These are phyloP conservation scores for Triangularia verruculosa DNA, from an alignment of 2,329 filamentous ascomycete genomes.

Conservation along the genomic window DNA sequence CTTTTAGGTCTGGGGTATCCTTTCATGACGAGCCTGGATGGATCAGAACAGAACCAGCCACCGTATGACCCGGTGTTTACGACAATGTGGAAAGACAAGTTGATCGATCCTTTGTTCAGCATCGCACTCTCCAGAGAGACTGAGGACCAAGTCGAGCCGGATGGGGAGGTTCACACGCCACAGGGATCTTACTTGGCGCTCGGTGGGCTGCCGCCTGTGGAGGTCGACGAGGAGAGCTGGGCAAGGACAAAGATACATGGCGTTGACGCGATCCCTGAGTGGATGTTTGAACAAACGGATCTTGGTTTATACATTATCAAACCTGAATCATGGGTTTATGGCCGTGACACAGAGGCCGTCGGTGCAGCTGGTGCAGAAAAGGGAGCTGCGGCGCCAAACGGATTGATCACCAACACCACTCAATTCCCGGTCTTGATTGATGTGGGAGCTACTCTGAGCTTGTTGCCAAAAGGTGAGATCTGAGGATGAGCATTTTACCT, in stretches of 20 bases:
- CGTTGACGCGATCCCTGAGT: constrained; percentile 23
- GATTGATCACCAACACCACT: constrained; percentile 26
- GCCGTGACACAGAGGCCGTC: constrained; percentile 11
- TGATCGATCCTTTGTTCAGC: constrained; percentile 45
- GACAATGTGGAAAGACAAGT: constrained; percentile 43
- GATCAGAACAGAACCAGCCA: constrained; percentile 25
- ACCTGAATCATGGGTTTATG: constrained; percentile 29
- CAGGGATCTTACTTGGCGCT: constrained; percentile 46
- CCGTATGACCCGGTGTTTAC: constrained; percentile 50
- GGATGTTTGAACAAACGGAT: constrained; percentile 22
- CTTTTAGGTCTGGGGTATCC: constrained; percentile 51
- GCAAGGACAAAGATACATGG: constrained; percentile 28
- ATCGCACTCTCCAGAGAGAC: constrained; percentile 41
- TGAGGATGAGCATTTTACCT: background rate
- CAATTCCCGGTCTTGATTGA: constrained; percentile 31
- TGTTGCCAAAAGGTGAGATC: constrained; percentile 26
- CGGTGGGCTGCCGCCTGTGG: constrained; percentile 47
- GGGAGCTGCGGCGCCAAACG: background rate
- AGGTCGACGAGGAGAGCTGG: constrained; percentile 28
- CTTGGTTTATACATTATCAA: constrained; percentile 31
- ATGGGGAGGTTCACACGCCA: background rate
- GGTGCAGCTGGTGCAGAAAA: background rate
- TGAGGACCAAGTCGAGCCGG: constrained; percentile 18
- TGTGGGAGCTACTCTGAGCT: constrained; percentile 28
- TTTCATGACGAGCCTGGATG: constrained; percentile 41